phyloP scores from a whole-genome alignment of 495 filamentous ascomycete genomes.

The Trichocladium uniseriatum region DNA sequence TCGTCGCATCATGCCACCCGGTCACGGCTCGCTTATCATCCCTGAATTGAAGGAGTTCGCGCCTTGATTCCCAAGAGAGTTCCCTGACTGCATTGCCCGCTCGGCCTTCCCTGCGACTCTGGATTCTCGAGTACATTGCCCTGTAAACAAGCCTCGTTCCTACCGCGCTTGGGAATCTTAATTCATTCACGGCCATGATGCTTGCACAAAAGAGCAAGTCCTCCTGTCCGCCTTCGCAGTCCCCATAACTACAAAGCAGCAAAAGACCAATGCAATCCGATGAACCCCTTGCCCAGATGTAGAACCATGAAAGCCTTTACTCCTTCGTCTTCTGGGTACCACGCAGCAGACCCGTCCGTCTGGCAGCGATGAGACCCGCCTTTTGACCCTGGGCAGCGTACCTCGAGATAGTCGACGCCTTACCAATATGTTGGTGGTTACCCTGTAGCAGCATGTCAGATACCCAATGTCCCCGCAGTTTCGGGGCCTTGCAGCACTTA shows the following conservation, averaged over 20 bases:
- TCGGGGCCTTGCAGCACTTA: conserved; percentile 23
- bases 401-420: conserved; percentile 97
- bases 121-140: conserved; percentile 3
- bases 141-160: conserved; percentile 11
- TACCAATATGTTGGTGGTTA: conserved; percentile 99
- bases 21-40: conserved; percentile 6
- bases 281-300: conserved; percentile 46
- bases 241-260: conserved; percentile 45
- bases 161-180: conserved; percentile 29
- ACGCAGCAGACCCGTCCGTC: conserved; percentile 96
- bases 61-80: conserved; percentile 8
- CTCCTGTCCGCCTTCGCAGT: conserved; percentile 31
- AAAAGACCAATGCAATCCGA: conserved; percentile 45
- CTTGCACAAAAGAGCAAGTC: conserved; percentile 25
- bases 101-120: conserved; percentile 6
- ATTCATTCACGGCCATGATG: conserved; percentile 29
- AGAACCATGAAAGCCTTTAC: conserved; percentile 49
- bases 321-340: conserved; percentile 99
- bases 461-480: neutral
- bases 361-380: conserved; percentile 98
- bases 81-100: conserved; percentile 11
- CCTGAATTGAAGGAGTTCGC: conserved; percentile 7
- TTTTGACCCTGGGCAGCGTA: conserved; percentile 98
- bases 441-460: conserved; percentile 49
- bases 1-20: neutral